Base-by-base conservation (phyloP, 306 rosid genomes). In the Sophora flavescens region DNA sequence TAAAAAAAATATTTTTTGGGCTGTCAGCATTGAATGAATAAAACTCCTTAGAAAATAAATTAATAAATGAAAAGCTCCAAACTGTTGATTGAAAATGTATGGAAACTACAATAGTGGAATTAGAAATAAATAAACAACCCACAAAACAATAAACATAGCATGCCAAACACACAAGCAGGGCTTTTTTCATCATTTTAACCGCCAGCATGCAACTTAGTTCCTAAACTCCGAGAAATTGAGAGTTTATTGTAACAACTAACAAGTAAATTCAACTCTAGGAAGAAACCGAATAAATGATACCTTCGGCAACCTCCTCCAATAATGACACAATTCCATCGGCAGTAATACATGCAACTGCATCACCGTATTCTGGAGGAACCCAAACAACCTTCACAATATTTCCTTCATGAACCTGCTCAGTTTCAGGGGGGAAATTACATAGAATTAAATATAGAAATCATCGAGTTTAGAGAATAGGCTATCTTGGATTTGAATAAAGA, bases 351-450 rank as follows among this genome's bases (percentile, higher is more conserved):
- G 97, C 96, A 63, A 91, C 88, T 13, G 97, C 95, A 70, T 95
- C 97, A 12, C 98, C 99, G 67, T 84, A 86, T 60, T 88, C 91
- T 16, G 97, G 93, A 42, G 97, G 97, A 71, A 87, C 78, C 99
- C 99, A 95, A 72, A 81, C 84, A 76, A 92, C 74, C 85, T 91
- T 95, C 16, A 80, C 79, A 53, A 91, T 79, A 50, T 81, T 86
- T 71, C 82, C 86, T 44, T 86, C 89, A 11, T 78, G 84, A 30
- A 84, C 87, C 99, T 92, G 78, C 53, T 72, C 51, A 48, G 39
- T 61, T 77, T 17, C 53, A 72, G 32, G 39, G 45, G 17, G 6
- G 56, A 22, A 78, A 50, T 12, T 2, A 10, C 26, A 39, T 5
- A 33, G 26, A 1, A 41, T 67, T 22, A 45, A 63, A 28, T 13